Evolutionary conservation across 352 stramenopile genomes (phyloP), one percentile per base, ranked within the genome.

Genomic region (Peronosclerospora sorghi): DNA sequence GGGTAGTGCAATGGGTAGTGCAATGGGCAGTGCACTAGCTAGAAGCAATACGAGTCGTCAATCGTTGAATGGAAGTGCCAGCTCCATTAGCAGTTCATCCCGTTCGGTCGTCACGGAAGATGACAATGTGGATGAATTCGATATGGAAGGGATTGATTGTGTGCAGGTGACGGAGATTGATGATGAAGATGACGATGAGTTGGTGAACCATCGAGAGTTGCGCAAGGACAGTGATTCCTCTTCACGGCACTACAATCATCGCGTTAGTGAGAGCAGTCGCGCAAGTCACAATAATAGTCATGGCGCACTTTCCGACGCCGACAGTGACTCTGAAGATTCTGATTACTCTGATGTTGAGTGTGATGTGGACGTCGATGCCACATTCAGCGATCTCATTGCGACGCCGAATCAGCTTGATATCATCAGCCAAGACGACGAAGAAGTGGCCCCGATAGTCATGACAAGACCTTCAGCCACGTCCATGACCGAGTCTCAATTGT

Each of bases 321-420:
- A 75, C 15, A 73, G 56, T 21, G 61, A 73, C 28, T 76, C 59
- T 21, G 64, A 78, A 36, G 77, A 68, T 8, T 90, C 75, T 1
- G 67, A 77, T 48, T 91, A 93, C 51, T 88, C 73, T 14, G 81
- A 93, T 40, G 81, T 86, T 2, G 73, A 89, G 43, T 66, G 40
- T 29, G 78, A 93, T 45, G 81, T 93, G n/a, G 81, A 93, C 40
- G 72, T 94, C 2, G 75, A 94, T 24, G 70, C 70, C 21, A 93
- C 85, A 10, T 91, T 94, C 29, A 80, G 88, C 19, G 78, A 92
- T 15, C 68, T 90, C 6, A 84, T 92, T 41, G 58, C 67, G 10
- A 55, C 70, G 21, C 65, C 77, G 0, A 73, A 80, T 37, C 62
- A 65, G 14, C 40, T 83, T 17, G 64, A 85, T 18, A 52, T 80